Base-by-base conservation (phyloP, 495 filamentous ascomycete genomes). In the Aspergillus cristatus region DNA sequence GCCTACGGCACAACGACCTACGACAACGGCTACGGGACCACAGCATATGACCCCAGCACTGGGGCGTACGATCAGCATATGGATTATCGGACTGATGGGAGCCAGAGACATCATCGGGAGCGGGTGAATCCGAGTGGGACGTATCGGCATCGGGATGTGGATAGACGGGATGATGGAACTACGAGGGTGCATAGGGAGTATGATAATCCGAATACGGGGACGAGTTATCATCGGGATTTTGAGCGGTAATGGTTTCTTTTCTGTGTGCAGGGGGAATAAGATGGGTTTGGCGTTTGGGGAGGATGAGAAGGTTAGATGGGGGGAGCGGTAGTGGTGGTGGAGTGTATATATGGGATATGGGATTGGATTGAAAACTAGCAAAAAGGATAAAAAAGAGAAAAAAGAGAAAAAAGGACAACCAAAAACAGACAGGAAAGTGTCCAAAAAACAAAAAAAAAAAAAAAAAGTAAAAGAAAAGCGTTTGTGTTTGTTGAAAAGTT, bases 1-100 rank as follows among this genome's bases (percentile, higher is more conserved):
- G 43, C 62, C 36, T 70, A 67, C 42, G 65, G 63, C 14, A 55
- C 57, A 15, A 49, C 55, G 7, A 50, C 58, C 6, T 55, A 58
- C 28, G 57, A 53, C 24, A 57, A 53, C 13, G 52, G 57, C 6
- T 63, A 66, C 25, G 63, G 61, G 17, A 54, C 52, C 16, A 68
- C 70, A 18, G 18, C 57, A 16, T 64, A 62, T 8, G 52, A 59
- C 18, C 35, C 35, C 17, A 29, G 34, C 18, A 20, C 38, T 10
- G 34, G 43, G 8, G 34, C 42, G 4, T 54, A 54, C 30, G 43
- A 50, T 36, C 60, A 66, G 37, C 55, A 63, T 16, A 45, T 63
- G 17, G 62, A 66, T 35, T 66, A 63, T 33, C 33, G 33, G 22
- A 55, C 56, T 12, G 50, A 47, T 10, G 48, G 28, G n/a, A 43